These are phyloP conservation scores for Tolypocladium guangdongense DNA, from an alignment of 2,329 filamentous ascomycete species.

Conservation along the genomic window DNA sequence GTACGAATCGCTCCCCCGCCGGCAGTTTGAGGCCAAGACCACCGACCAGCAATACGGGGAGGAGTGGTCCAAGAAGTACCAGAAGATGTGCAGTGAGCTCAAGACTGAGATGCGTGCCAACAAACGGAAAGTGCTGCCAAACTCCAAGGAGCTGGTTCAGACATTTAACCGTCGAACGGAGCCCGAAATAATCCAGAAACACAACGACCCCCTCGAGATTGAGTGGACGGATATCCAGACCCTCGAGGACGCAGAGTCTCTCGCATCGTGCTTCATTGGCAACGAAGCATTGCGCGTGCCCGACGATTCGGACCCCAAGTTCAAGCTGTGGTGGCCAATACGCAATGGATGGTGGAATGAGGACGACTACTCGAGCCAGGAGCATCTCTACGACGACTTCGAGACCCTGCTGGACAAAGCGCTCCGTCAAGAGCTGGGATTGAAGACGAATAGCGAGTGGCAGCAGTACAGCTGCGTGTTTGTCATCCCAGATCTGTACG, in stretches of 20 bases:
- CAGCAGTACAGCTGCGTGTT: slow-evolving; percentile 92
- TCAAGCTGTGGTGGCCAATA: slow-evolving; percentile 89
- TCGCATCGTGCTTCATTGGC: slow-evolving; percentile 62
- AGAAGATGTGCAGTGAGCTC: slow-evolving; percentile 73
- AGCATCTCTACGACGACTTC: slow-evolving; percentile 76
- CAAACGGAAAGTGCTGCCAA: slow-evolving; percentile 91
- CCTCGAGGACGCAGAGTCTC: slow-evolving; percentile 52
- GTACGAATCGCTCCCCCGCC: slow-evolving; percentile 64
- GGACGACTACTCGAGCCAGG: slow-evolving; percentile 69
- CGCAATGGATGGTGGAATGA: slow-evolving; percentile 83
- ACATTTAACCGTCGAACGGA: slow-evolving; percentile 85
- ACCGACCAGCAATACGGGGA: slow-evolving; percentile 79
- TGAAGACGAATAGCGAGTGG: slow-evolving; percentile 71
- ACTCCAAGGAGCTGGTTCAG: slow-evolving; percentile 88
- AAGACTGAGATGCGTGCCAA: slow-evolving; percentile 86
- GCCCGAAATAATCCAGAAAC: slow-evolving; percentile 79
- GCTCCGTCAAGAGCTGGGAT: slow-evolving; percentile 71
- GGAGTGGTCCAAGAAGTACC: slow-evolving; percentile 66
- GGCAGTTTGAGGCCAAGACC: slow-evolving; percentile 50
- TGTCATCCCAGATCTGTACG: slow-evolving; percentile 92
- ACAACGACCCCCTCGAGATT: slow-evolving; percentile 88
- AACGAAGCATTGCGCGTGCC: slow-evolving; percentile 75
- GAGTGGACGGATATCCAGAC: slow-evolving; percentile 83
- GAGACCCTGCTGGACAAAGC: slow-evolving; percentile 79
- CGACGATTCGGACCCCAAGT: slow-evolving; percentile 78